Evolutionary conservation across 2,329 filamentous ascomycete species (phyloP), one percentile per base, ranked within the genome.

Genomic region (Pseudogymnoascus sp.): DNA sequence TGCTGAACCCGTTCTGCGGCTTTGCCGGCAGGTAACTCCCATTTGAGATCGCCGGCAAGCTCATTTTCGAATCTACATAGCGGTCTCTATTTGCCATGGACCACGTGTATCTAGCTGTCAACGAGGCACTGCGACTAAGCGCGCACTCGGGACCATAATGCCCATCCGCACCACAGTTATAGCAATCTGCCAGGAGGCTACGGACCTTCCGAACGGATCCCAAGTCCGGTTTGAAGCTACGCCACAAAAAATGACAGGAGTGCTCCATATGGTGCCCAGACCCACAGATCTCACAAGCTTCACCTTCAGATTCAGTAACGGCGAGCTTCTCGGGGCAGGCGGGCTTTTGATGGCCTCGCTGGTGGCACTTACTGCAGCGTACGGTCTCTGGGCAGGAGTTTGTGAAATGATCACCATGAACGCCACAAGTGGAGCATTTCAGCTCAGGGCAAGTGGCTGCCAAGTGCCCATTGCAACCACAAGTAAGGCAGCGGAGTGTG

Each of bases 221-320:
- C 8, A 72, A 66, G 12, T 73, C 71, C 2, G 76, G 76, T 11
- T 73, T 70, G 68, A 80, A 86, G 15, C 78, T 83, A 62, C 80
- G 77, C 85, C 85, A 90, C 22, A 86, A 73, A 57, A 78, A 75
- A 60, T 81, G 78, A 70, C 88, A 90, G 2, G 79, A 73, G 11
- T 75, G 69, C 68, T 90, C 87, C 7, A 78, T 66, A 66, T 91
- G 88, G 7, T 79, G 75, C 2, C 68, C 65, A 6, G 78, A 78
- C 38, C 74, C 74, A 71, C 88, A 91, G 35, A 84, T 75, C 9
- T 82, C 81, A 69, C 88, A 91, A 2, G 79, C 78, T 53, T 80
- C 74, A 20, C 78, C 77, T 61, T 86, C 83, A 14, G 77, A 77
- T 64, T 78, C 79, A 14, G 78, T 74, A 58, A 80, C 65, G 2